A percentile compares a stretch with the other conserved stretches of the same genome.
These are phyloP conservation scores for Magnaporthiopsis incrustans DNA, from an alignment of 2,329 filamentous ascomycete species.

Conservation along the genomic window DNA sequence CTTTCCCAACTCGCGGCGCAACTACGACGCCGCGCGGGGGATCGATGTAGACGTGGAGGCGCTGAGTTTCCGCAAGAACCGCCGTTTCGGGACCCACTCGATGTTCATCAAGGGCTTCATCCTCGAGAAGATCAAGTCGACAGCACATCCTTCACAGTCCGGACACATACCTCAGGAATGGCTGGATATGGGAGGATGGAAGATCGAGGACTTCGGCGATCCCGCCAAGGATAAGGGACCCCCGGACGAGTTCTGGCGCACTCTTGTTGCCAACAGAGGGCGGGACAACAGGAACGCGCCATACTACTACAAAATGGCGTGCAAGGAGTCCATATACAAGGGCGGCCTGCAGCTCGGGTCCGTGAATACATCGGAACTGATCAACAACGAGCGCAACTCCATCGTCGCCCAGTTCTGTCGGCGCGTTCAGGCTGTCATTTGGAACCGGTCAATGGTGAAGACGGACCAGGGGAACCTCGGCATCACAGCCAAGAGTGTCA, in stretches of 20 bases:
- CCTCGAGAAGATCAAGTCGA: constrained; percentile 16
- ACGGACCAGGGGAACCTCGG: constrained; percentile 12
- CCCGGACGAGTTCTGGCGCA: constrained; percentile 19
- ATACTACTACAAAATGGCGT: constrained; percentile 19
- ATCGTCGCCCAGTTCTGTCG: constrained; percentile 20
- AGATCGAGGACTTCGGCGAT: constrained; percentile 7
- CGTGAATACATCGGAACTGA: constrained; percentile 16
- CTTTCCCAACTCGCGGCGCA: constrained; percentile 15
- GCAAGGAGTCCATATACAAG: constrained; percentile 16
- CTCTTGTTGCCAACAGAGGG: constrained; percentile 18
- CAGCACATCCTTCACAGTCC: constrained; percentile 12
- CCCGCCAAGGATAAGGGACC: constrained; percentile 9
- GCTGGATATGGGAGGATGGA: constrained; percentile 15
- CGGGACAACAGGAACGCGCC: constrained; percentile 17
- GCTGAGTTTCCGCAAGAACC: constrained; percentile 19
- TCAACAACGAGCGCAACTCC: constrained; percentile 19
- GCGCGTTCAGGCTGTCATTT: constrained; percentile 19
- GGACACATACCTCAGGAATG: constrained; percentile 19
- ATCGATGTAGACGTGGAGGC: constrained; percentile 14
- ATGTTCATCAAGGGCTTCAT: constrained; percentile 24
- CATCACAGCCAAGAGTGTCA: constrained; percentile 9
- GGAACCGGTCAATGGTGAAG: constrained; percentile 18
- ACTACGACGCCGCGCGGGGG: constrained; percentile 22
- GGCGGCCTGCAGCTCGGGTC: constrained; percentile 15
- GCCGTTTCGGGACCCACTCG: constrained; percentile 17